phyloP scores from a whole-genome alignment of 805 yeast genomes.

The Candida methanosorbosa region DNA sequence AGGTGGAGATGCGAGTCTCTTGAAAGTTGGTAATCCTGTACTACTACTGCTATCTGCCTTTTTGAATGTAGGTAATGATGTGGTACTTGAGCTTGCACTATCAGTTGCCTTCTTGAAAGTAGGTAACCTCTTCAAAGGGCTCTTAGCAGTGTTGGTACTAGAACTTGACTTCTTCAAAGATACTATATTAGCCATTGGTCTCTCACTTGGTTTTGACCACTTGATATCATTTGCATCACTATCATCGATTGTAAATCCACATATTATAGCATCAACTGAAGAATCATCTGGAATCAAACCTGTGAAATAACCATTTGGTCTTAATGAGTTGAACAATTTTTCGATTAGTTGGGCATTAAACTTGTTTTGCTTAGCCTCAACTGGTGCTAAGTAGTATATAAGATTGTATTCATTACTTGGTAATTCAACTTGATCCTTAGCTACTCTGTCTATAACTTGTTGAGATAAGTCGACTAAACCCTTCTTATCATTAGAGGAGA shows the following conservation, averaged over 20 bases:
- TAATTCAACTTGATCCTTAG: slow-evolving; percentile 35
- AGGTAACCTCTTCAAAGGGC: slow-evolving; percentile 7
- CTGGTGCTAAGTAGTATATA: slow-evolving; percentile 51
- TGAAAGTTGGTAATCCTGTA: slow-evolving; percentile 21
- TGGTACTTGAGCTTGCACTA: not conserved
- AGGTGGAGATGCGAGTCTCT: slow-evolving; percentile 22
- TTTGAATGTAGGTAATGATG: slow-evolving; percentile 1
- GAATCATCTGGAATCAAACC: slow-evolving; percentile 48
- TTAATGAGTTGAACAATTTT: slow-evolving; percentile 30
- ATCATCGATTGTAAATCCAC: slow-evolving; percentile 45
- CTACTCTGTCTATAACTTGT: slow-evolving; percentile 50
- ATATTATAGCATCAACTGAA: slow-evolving; percentile 53
- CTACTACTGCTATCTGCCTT: slow-evolving; percentile 1
- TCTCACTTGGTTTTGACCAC: not conserved
- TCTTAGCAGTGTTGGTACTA: not conserved
- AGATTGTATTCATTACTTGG: slow-evolving; percentile 28
- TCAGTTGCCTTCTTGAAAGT: slow-evolving; percentile 5
- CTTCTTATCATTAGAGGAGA: slow-evolving; percentile 6
- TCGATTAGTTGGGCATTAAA: slow-evolving; percentile 38
- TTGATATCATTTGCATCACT: slow-evolving; percentile 45
- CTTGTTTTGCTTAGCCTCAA: slow-evolving; percentile 30
- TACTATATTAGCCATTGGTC: not conserved
- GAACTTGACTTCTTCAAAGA: slow-evolving; percentile 6
- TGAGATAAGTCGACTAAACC: slow-evolving; percentile 33
- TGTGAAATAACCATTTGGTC: slow-evolving; percentile 34